These are phyloP conservation scores for Cladosporium oxysporum DNA, from an alignment of 2,329 filamentous ascomycete species.

Conservation along the genomic window DNA sequence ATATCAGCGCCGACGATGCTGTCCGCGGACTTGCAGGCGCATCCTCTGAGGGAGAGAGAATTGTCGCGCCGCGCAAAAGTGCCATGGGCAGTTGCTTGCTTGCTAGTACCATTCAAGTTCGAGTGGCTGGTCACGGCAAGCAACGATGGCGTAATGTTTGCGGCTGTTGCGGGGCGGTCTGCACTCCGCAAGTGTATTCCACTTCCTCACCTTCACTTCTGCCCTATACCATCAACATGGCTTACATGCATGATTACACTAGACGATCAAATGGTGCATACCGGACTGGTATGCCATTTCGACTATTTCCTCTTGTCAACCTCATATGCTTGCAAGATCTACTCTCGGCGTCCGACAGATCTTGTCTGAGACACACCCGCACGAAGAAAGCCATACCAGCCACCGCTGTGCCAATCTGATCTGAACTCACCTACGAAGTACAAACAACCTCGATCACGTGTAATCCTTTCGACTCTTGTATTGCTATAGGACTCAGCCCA, in stretches of 20 bases:
- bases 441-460: not conserved
- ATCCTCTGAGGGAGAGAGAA: not conserved
- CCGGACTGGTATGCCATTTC: not conserved
- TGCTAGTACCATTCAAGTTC: not conserved
- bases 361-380: not conserved
- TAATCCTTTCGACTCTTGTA: not conserved
- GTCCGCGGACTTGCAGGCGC: not conserved
- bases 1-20: constrained; percentile 16
- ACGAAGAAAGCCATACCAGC: not conserved
- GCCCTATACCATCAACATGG: not conserved
- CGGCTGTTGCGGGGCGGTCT: constrained; percentile 2
- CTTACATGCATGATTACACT: not conserved
- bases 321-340: not conserved
- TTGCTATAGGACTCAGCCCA: not conserved
- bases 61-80: not conserved
- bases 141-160: constrained; percentile 4
- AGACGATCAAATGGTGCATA: not conserved
- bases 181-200: not conserved
- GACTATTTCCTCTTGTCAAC: not conserved
- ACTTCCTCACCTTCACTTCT: not conserved
- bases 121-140: not conserved
- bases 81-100: not conserved
- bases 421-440: not conserved
- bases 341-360: not conserved
- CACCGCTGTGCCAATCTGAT: not conserved